These are phyloP conservation scores for Tetratostichococcus sp. DNA, from an alignment of 139 green algal species.

Conservation along the genomic window DNA sequence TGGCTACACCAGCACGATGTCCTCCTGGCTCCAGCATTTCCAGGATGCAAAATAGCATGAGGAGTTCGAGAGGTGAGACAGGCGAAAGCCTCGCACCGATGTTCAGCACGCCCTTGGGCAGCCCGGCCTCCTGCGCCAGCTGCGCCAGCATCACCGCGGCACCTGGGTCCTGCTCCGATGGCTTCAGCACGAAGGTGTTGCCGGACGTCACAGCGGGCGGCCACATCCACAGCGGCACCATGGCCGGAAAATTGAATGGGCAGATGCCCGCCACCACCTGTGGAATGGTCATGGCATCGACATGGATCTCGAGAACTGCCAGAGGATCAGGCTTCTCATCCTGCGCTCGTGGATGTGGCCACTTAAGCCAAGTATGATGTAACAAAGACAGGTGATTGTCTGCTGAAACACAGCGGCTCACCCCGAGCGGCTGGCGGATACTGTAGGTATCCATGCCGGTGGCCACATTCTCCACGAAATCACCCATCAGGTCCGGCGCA, in stretches of 20 bases:
- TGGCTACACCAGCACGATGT: too few relatives aligned
- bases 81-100: too few relatives aligned
- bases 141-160: slow-evolving; percentile 79
- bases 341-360: too few relatives aligned
- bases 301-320: too few relatives aligned
- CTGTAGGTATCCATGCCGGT: slow-evolving; percentile 91
- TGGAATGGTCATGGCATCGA: too few relatives aligned
- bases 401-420: too few relatives aligned
- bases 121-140: slow-evolving; percentile 71
- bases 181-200: slow-evolving; percentile 91
- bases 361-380: too few relatives aligned
- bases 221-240: slow-evolving; percentile 85
- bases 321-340: too few relatives aligned
- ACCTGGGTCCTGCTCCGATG: slow-evolving; percentile 77
- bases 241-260: slow-evolving; percentile 97
- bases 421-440: slow-evolving; percentile 87
- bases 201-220: slow-evolving; percentile 72
- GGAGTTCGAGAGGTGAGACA: too few relatives aligned
- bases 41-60: too few relatives aligned
- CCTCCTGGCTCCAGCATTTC: too few relatives aligned
- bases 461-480: slow-evolving; percentile 85
- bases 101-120: slow-evolving; percentile 58
- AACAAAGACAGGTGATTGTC: too few relatives aligned
- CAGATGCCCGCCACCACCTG: slow-evolving; percentile 85
- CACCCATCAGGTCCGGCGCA: slow-evolving; percentile 67